Base-by-base conservation (phyloP, 2,329 filamentous ascomycete species). In the Aspergillus quadrilineatus region DNA sequence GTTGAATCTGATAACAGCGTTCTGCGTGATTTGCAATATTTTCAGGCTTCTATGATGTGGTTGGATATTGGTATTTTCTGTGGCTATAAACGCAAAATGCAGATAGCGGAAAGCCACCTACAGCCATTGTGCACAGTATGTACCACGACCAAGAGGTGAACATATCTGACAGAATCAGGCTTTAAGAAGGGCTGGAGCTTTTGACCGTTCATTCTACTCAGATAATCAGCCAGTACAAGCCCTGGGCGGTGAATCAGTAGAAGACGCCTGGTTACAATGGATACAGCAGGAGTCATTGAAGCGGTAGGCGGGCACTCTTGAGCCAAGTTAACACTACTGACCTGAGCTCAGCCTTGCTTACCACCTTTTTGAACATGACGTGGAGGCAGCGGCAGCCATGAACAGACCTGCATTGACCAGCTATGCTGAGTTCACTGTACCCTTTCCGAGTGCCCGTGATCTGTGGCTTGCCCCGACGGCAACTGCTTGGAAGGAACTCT, bases 31-130 rank as follows among this genome's bases (percentile, higher is more conserved):
- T 15, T 54, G 9, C 52, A 54, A 17, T 54, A 54, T 17, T 54
- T 54, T 30, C 52, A 54, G 15, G 52, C 52, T 6, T 54, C 52
- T 9, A 54, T 54, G 52, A 54, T 54, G 45, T 54, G 52, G 52
- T 22, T 54, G 28, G 52, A 54, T 43, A 54, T 54, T 12, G 52
- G 52, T 4, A n/a, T 49, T 0, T 54, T 54, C 26, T 54, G 52
- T 28, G 52, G 52, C 15, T 54, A 54, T 28, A 48, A 54, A 49
- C 44, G 52, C 6, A 54, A 54, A 29, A 54, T 54, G 52, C 44
- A 54, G 29, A 54, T 54, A 22, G 52, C 52, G 2, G 52, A 54
- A 37, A 54, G 52, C 28, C 22, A 54, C 22, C 29, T 54, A 14
- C 52, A 54, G 15, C 52, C 52, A 22, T 22, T 54, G n/a, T 54